Conservation (phyloP, 2,329 filamentous ascomycete genomes). For the Microsporum audouinii region DNA sequence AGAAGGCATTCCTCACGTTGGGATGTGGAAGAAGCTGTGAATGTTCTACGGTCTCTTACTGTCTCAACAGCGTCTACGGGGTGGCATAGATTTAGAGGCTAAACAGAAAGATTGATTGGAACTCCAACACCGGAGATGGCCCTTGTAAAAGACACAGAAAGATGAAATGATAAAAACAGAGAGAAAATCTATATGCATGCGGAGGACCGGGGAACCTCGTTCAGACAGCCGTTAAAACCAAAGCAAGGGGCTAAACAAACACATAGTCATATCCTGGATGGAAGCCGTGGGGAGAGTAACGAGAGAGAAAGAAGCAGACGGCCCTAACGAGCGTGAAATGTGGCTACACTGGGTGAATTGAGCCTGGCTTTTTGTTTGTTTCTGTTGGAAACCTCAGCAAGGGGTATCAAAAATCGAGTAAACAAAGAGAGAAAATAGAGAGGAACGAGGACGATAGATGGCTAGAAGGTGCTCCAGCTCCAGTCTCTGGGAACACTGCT, state of each 20-base stretch:
- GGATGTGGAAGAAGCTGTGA: conserved; percentile 57
- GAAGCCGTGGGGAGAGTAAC: neutral
- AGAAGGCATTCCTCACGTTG: conserved; percentile 73
- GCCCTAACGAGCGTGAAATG: neutral
- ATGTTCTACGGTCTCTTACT: neutral
- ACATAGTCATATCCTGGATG: neutral
- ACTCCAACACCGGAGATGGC: neutral
- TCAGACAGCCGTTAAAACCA: neutral
- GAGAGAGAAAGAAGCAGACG: neutral
- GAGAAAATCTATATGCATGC: conserved; percentile 1
- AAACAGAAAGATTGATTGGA: neutral
- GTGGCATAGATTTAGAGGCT: neutral
- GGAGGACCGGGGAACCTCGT: conserved; percentile 1
- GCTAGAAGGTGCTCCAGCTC: conserved; percentile 53
- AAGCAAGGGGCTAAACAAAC: neutral
- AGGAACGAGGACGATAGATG: conserved; percentile 6
- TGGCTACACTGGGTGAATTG: neutral
- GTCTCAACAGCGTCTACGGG: neutral
- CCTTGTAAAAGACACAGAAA: neutral
- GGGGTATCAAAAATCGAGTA: conserved; percentile 5
- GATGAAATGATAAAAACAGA: neutral
- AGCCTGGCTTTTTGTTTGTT: neutral
- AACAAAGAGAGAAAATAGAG: conserved; percentile 3
- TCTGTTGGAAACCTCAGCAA: neutral
- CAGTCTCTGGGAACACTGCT: conserved; percentile 47